Evolutionary conservation across 2,329 filamentous ascomycete genomes (phyloP).

Genomic region (Pezicula neosporulosa): DNA sequence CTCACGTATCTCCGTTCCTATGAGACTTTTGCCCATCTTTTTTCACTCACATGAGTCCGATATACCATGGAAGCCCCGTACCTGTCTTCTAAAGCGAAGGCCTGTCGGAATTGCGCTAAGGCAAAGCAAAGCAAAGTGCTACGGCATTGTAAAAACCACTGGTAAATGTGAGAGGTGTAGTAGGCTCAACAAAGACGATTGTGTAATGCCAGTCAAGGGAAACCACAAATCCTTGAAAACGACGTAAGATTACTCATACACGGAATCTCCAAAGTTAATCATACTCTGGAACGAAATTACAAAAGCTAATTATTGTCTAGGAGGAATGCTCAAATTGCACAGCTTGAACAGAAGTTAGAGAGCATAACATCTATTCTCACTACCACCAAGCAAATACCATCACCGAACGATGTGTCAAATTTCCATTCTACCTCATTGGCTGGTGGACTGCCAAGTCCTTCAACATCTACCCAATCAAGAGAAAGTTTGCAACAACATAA

Average conservation of each 20-base stretch:
- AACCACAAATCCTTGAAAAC: not conserved
- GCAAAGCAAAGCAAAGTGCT: slow-evolving; percentile 10
- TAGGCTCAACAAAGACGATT: not conserved
- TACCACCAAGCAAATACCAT: not conserved
- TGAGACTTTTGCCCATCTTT: too few species aligned
- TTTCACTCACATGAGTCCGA: not conserved
- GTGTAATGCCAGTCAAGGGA: not conserved
- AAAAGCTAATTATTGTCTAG: not conserved
- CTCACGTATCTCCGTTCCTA: too few species aligned
- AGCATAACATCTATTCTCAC: not conserved
- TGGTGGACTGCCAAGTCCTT: not conserved
- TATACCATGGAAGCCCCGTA: not conserved
- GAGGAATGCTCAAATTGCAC: not conserved
- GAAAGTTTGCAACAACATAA: too few species aligned
- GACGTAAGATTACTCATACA: not conserved
- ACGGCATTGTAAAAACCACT: slow-evolving; percentile 1
- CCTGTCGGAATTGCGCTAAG: slow-evolving; percentile 10
- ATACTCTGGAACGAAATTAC: too few species aligned
- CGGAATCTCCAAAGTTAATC: not conserved
- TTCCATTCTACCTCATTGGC: not conserved
- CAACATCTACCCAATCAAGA: too few species aligned
- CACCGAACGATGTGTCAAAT: not conserved
- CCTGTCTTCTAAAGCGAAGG: slow-evolving; percentile 4
- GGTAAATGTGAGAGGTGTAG: slow-evolving; percentile 7
- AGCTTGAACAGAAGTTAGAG: slow-evolving; percentile 3